phyloP scores from a whole-genome alignment of 225 moss, liverwort and hornwort species.

The Takakia lepidozioides region DNA sequence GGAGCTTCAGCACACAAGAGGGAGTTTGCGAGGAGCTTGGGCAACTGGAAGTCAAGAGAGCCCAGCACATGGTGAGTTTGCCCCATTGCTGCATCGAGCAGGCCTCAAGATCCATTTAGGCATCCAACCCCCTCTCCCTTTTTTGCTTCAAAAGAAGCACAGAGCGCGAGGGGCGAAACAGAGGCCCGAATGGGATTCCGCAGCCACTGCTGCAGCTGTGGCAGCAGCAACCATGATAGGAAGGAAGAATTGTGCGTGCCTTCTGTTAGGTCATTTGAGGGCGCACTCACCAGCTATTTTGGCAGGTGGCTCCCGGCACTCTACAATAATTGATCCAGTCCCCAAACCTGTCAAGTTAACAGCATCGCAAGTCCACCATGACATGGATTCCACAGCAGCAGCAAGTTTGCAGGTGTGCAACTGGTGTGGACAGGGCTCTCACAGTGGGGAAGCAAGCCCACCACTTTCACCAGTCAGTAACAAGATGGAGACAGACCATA shows the following conservation, averaged over 20 bases:
- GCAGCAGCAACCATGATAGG: conserved; percentile 12
- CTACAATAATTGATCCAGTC: conserved; percentile 1
- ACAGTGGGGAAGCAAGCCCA: too few species aligned
- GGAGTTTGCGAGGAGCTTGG: conserved; percentile 7
- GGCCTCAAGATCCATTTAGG: conserved; percentile 6
- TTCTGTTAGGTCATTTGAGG: background rate
- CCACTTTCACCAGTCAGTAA: background rate
- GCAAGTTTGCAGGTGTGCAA: conserved; percentile 7
- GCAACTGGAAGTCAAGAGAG: conserved; percentile 4
- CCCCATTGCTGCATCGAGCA: conserved; percentile 7
- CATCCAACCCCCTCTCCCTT: background rate
- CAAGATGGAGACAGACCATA: conserved; percentile 1
- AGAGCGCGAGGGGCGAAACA: conserved; percentile 4
- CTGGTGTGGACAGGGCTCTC: background rate
- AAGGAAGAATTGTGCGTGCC: conserved; percentile 7
- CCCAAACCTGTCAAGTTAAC: background rate
- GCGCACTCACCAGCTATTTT: background rate
- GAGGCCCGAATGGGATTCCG: conserved; percentile 3
- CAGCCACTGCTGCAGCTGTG: conserved; percentile 17
- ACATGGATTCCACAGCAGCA: too few species aligned
- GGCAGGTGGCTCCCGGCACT: background rate
- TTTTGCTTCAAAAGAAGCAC: conserved; percentile 1
- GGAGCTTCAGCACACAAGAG: conserved; percentile 9
- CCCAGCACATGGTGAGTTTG: conserved; percentile 1
- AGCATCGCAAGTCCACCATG: too few species aligned